Evolutionary conservation across 2,329 filamentous ascomycete genomes (phyloP), one percentile per base, ranked within the genome.

Genomic region (Graphium sp.): DNA sequence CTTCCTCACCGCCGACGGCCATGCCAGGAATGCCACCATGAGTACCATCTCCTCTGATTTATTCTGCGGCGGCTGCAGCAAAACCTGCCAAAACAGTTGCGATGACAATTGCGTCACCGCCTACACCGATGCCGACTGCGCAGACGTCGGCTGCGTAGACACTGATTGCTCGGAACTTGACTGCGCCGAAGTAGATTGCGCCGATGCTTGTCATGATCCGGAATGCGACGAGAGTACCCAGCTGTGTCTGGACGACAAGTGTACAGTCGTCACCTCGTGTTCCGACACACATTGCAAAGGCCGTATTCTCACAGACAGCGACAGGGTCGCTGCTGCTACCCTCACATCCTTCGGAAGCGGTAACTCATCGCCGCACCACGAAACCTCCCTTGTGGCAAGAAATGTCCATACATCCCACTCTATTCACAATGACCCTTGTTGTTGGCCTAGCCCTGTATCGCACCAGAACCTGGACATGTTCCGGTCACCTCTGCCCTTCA

Each of bases 161-260:
- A n/a, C n/a, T n/a, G 42, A 40, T 25, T 46, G 37, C 20, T 53
- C 51, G 26, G 39, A 41, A 22, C 49, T 46, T 35, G 40, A 53
- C 24, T 55, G 49, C 27, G 49, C 42, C 23, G 46, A 47, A 5
- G 38, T 35, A 14, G 41, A 42, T 15, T 41, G 41, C 13, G 45
- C 36, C 26, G 41, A 52, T 24, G 49, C 49, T 28, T 57, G 54
- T 32, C 45, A 46, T 17, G 47, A 53, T 29, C 42, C 44, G 19
- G 41, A 44, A 6, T 56, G 52, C 35, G 37, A 38, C 13, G 36
- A 33, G 15, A 38, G 45, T 17, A 42, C 48, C 11, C 48, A 53
- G 19, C 39, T 53, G 18, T 60, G 54, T 34, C 49, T 41, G 12
- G 46, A 56, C 30, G 39, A 36, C 10, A 40, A 44, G 32, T 56